phyloP scores from a whole-genome alignment of 1,284 basidiomycete species.

The Earliella scabrosa region DNA sequence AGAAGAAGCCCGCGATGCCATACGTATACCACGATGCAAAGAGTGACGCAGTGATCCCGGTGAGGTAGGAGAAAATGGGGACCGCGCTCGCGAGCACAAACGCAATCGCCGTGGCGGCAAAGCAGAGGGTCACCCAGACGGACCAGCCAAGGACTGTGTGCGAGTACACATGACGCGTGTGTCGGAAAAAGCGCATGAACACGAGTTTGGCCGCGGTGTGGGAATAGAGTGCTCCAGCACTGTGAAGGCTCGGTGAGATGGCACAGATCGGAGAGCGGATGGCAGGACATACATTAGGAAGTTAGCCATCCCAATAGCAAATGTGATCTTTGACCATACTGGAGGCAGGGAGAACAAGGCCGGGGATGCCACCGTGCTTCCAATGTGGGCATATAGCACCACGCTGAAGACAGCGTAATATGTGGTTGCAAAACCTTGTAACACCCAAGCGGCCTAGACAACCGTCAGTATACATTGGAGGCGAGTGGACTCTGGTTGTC shows the following conservation, averaged over 20 bases:
- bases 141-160: conserved; percentile 65
- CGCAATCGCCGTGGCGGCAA: conserved; percentile 47
- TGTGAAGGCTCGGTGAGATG: no score
- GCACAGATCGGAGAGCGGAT: no score
- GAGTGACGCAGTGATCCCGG: conserved; percentile 53
- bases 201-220: conserved; percentile 64
- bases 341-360: conserved; percentile 55
- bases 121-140: conserved; percentile 54
- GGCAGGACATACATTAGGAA: conserved; percentile 56
- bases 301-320: conserved; percentile 50
- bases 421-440: conserved; percentile 55
- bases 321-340: conserved; percentile 53
- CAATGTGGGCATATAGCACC: conserved; percentile 62
- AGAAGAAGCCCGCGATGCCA: conserved; percentile 60
- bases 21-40: conserved; percentile 65
- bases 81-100: conserved; percentile 61
- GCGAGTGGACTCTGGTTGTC: neutral
- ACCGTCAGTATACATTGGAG: neutral
- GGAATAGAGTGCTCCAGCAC: conserved; percentile 50
- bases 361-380: conserved; percentile 59
- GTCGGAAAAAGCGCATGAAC: conserved; percentile 64
- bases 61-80: conserved; percentile 58
- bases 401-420: conserved; percentile 55
- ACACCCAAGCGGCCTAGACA: conserved; percentile 53
- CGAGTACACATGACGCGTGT: conserved; percentile 57